phyloP scores from a whole-genome alignment of 2,329 filamentous ascomycete genomes.

The Calycina herbarum region DNA sequence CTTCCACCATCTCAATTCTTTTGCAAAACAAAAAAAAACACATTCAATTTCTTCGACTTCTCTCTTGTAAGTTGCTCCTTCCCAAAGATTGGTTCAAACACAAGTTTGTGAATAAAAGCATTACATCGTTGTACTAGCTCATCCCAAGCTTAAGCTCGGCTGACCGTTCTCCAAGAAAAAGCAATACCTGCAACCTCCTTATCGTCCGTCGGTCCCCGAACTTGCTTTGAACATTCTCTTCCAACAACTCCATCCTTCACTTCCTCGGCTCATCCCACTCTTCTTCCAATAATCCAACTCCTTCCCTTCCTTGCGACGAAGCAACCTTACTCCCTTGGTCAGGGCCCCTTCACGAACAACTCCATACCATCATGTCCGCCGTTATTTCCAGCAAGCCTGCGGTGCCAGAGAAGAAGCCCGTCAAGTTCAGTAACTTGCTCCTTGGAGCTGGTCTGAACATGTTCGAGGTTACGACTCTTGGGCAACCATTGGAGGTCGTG shows the following conservation, averaged over 20 bases:
- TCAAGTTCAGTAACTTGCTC: constrained; percentile 99
- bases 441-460: constrained; percentile 43
- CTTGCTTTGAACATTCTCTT: background rate
- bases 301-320: constrained; percentile 64
- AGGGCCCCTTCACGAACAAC: constrained; percentile 70
- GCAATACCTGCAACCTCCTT: constrained; percentile 1
- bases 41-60: background rate
- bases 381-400: constrained; percentile 52
- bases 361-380: constrained; percentile 63
- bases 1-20: background rate
- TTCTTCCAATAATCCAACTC: constrained; percentile 5
- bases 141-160: constrained; percentile 12
- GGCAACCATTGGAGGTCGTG: constrained; percentile 91
- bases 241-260: constrained; percentile 6
- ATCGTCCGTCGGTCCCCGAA: constrained; percentile 13
- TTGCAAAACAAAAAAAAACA: background rate
- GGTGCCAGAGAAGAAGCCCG: constrained; percentile 89
- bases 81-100: background rate
- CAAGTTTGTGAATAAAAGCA: background rate
- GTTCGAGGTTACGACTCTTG: constrained; percentile 55
- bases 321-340: constrained; percentile 94
- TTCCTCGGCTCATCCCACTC: background rate
- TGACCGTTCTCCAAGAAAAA: constrained; percentile 8
- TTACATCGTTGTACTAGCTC: background rate
- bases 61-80: background rate